Conservation (phyloP, 441 rosid genomes). For the Hura crepitans region DNA sequence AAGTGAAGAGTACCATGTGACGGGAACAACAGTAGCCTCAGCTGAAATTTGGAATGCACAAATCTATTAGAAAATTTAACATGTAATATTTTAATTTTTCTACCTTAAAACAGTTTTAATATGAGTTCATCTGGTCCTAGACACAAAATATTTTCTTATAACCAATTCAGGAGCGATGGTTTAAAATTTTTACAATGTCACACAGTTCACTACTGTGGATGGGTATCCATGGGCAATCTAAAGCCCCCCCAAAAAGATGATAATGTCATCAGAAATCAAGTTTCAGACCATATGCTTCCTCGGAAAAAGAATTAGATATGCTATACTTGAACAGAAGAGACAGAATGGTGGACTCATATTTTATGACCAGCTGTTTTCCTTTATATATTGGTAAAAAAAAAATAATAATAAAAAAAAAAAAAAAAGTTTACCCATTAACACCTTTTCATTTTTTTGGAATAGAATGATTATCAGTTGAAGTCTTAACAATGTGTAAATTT, state of each 20-base stretch:
- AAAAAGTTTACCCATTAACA: neutral
- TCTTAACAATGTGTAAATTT: neutral
- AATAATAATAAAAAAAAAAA: no score
- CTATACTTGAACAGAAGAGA: conserved; percentile 3
- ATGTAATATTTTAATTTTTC: neutral
- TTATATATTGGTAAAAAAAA: neutral
- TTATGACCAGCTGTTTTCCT: no score
- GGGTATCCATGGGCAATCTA: neutral
- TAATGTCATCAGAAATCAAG: neutral
- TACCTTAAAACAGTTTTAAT: neutral
- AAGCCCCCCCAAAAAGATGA: neutral
- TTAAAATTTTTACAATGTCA: neutral
- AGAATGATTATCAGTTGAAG: neutral
- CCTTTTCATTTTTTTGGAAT: neutral
- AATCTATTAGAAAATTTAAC: neutral
- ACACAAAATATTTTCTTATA: neutral
- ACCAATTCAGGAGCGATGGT: neutral
- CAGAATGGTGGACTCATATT: neutral
- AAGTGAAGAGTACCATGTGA: no score
- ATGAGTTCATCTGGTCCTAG: neutral
- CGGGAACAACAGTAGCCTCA: no score
- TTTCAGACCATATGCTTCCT: neutral
- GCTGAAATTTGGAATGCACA: neutral
- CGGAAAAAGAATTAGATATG: neutral
- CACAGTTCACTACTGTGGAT: neutral